Base-by-base conservation (phyloP, 2,329 filamentous ascomycete genomes). In the Juglanconis oblonga region DNA sequence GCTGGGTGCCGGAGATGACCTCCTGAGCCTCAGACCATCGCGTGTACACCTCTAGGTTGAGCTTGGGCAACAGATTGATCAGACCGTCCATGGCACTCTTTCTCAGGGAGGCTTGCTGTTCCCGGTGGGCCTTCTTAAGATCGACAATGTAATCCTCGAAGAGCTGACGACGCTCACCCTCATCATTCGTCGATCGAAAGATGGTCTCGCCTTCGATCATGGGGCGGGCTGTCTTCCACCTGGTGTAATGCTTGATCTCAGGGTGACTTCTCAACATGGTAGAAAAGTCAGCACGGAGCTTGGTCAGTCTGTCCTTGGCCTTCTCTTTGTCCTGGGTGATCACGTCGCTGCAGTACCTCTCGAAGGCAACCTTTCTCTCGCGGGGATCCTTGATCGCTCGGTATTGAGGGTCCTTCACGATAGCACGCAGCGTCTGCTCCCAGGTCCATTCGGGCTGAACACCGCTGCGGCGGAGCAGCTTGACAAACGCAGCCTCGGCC, bases 191-290 rank as follows among this genome's bases (percentile, higher is more conserved):
- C 35, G 92, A 94, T 68, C 92, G 89, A 78, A 98, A 99, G 62
- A 96, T 95, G 52, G 92, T 95, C 79, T 99, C 95, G 53, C 90
- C 90, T 75, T 98, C 92, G 64, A 99, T 92, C 65, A 97, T 96
- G 9, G 92, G 92, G 53, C 91, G 88, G 56, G 94, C 95, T 14
- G 92, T 97, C 82, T 92, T 96, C 95, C 95, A 99, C 63, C 92
- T 89, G 47, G 94, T 97, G 74, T 96, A 97, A 73, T 97, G 87
- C 74, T 93, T 95, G 75, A 99, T 98, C 75, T 99, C 95, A 63
- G 93, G 92, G 74, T 99, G 94, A 66, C 92, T 93, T 76, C 89
- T 92, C 66, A 99, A 84, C 95, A 99, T 99, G 58, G 88, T 93
- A 67, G 90, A 89, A 75, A 99, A 99, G 80, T 98, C 95, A 74